Percentiles rank a stretch among this genome's conserved stretches.
phyloP scores from a whole-genome alignment of 108 stramenopile genomes.

The Aurantiochytrium sp. region DNA sequence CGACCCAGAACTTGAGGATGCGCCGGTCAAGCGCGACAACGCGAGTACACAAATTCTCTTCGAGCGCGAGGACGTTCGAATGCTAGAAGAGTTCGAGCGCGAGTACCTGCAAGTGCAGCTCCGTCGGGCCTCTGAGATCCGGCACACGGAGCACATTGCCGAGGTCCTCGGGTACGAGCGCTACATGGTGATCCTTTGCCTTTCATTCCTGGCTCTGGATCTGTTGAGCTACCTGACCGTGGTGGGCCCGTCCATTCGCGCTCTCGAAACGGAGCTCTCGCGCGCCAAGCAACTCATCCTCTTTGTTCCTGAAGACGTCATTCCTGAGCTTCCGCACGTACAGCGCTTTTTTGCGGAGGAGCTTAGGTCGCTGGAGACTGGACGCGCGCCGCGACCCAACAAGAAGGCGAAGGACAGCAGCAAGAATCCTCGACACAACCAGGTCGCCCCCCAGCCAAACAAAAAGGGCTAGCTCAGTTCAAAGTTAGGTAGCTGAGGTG shows the following conservation, averaged over 20 bases:
- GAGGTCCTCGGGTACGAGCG: neutral
- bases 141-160: neutral
- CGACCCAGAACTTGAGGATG: neutral
- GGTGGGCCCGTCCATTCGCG: neutral
- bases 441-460: no score
- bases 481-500: no score
- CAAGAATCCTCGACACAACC: no score
- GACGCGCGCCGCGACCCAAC: no score
- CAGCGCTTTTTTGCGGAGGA: neutral
- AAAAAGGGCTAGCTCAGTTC: no score
- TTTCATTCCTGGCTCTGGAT: neutral
- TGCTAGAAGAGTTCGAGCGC: neutral
- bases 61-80: neutral
- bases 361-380: no score
- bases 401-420: no score
- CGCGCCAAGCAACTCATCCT: neutral
- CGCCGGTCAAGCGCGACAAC: neutral
- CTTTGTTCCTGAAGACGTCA: neutral
- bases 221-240: neutral
- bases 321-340: neutral
- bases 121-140: neutral
- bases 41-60: neutral
- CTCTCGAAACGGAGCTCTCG: neutral
- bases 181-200: neutral
- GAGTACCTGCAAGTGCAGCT: neutral